Conservation (phyloP, 257 asterid genomes). For the Fraxinus anomala region DNA sequence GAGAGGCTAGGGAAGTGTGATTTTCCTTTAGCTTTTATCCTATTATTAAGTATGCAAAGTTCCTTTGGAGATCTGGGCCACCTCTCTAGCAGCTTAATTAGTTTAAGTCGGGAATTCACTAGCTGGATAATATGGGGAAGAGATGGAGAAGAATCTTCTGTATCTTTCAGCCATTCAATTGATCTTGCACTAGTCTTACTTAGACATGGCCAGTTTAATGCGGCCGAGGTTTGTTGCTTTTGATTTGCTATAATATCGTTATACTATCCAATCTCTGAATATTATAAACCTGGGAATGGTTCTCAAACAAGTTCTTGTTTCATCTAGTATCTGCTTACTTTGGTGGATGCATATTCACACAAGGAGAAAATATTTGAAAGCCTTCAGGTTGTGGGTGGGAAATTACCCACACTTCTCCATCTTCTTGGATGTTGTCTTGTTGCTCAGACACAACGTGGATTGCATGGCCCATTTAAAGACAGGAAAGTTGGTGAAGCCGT, state of each 20-base stretch:
- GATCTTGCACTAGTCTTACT: slow-evolving; percentile 75
- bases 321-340: slow-evolving; percentile 69
- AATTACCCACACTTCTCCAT: slow-evolving; percentile 65
- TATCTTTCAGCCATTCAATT: slow-evolving; percentile 75
- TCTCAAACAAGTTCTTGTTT: slow-evolving; percentile 39
- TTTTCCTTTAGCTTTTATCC: slow-evolving; percentile 69
- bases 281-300: slow-evolving; percentile 28
- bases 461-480: slow-evolving; percentile 59
- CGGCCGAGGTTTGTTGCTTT: slow-evolving; percentile 70
- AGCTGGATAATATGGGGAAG: slow-evolving; percentile 95
- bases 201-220: slow-evolving; percentile 74
- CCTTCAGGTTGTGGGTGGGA: slow-evolving; percentile 66
- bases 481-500: slow-evolving; percentile 76
- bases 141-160: slow-evolving; percentile 72
- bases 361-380: slow-evolving; percentile 74
- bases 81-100: slow-evolving; percentile 50
- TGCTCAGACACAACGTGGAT: slow-evolving; percentile 71
- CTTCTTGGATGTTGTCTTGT: slow-evolving; percentile 93
- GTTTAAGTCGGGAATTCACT: slow-evolving; percentile 65
- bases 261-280: background rate
- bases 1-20: slow-evolving; percentile 84
- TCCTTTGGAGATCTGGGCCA: slow-evolving; percentile 47
- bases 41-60: slow-evolving; percentile 58
- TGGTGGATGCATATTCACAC: slow-evolving; percentile 76
- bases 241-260: slow-evolving; percentile 19